These are phyloP conservation scores for Echinosophora koreensis DNA, from an alignment of 306 rosid species.

Conservation along the genomic window DNA sequence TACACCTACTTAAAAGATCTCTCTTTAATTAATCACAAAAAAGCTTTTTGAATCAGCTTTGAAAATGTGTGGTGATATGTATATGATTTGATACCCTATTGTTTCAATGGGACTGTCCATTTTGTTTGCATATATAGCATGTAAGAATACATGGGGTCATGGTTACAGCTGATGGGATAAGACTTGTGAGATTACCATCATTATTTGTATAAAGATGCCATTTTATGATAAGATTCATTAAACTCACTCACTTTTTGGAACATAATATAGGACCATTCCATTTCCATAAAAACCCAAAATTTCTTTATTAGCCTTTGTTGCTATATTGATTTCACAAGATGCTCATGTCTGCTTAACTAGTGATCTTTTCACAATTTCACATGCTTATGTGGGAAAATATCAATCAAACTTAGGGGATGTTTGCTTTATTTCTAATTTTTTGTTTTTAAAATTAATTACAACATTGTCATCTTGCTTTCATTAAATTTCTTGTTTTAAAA, in stretches of 20 bases:
- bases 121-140: conserved; percentile 51
- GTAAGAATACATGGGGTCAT: conserved; percentile 40
- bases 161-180: conserved; percentile 47
- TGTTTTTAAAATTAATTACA: no score
- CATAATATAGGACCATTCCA: conserved; percentile 47
- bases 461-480: no score
- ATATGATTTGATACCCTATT: conserved; percentile 20
- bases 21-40: conserved; percentile 42
- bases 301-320: conserved; percentile 30
- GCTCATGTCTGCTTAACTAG: conserved; percentile 20
- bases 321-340: conserved; percentile 34
- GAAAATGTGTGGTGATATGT: conserved; percentile 40
- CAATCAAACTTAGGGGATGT: neutral
- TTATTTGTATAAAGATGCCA: conserved; percentile 17
- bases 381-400: conserved; percentile 37
- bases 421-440: no score
- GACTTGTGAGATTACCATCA: conserved; percentile 37
- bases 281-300: conserved; percentile 32
- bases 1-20: conserved; percentile 37
- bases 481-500: no score
- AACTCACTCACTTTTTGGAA: conserved; percentile 50
- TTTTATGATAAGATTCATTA: conserved; percentile 36
- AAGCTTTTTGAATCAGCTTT: conserved; percentile 36
- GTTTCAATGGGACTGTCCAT: conserved; percentile 46
- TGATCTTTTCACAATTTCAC: conserved; percentile 41